Evolutionary conservation across 805 yeast species (phyloP).

Genomic region (Priceomyces haplophilus): DNA sequence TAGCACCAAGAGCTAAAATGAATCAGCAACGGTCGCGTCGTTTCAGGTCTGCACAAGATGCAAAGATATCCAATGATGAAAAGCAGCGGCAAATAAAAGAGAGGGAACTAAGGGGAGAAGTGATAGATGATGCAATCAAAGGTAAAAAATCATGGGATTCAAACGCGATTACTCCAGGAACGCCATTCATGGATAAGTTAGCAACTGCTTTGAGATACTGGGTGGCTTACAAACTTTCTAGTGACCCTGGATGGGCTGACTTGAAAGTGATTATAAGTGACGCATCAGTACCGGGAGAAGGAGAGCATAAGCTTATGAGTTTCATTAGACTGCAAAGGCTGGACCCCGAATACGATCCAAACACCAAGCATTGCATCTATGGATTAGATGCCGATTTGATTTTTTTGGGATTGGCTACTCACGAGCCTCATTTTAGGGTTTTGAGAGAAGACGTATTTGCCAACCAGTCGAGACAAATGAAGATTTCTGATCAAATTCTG

Average conservation of each 20-base stretch:
- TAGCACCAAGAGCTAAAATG: slow-evolving; percentile 98
- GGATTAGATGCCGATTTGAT: slow-evolving; percentile 96
- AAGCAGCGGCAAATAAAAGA: slow-evolving; percentile 58
- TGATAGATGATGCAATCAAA: slow-evolving; percentile 71
- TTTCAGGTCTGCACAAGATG: slow-evolving; percentile 91
- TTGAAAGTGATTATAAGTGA: slow-evolving; percentile 79
- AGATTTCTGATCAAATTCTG: slow-evolving; percentile 47
- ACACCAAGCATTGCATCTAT: slow-evolving; percentile 88
- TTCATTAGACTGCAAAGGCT: slow-evolving; percentile 87
- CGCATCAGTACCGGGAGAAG: slow-evolving; percentile 97
- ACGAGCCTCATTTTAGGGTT: slow-evolving; percentile 93
- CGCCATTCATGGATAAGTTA: slow-evolving; percentile 90
- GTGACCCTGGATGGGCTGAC: slow-evolving; percentile 83
- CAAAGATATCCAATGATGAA: slow-evolving; percentile 71
- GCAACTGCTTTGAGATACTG: slow-evolving; percentile 80
- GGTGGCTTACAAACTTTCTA: slow-evolving; percentile 81
- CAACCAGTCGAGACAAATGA: slow-evolving; percentile 52
- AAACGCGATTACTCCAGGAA: slow-evolving; percentile 93
- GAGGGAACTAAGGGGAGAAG: slow-evolving; percentile 63
- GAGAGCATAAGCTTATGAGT: slow-evolving; percentile 97
- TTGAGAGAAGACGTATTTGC: slow-evolving; percentile 96
- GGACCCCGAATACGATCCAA: slow-evolving; percentile 70
- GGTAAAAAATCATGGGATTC: slow-evolving; percentile 86
- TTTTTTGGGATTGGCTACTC: slow-evolving; percentile 94
- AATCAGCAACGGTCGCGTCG: slow-evolving; percentile 96